These are phyloP conservation scores for Citrus cavaleriei DNA, from an alignment of 345 rosid genomes.

Conservation along the genomic window DNA sequence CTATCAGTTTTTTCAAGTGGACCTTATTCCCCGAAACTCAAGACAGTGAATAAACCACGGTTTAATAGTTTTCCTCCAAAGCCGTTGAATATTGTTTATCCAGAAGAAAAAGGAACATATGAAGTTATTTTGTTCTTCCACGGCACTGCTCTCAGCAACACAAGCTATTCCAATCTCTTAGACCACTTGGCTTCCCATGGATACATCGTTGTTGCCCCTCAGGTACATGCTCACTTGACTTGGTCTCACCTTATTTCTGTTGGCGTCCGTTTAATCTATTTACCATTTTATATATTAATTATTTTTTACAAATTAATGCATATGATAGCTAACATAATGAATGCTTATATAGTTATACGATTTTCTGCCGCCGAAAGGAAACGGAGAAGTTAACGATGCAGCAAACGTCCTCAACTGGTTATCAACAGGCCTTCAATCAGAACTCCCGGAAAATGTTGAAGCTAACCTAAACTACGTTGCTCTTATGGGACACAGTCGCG, in stretches of 20 bases:
- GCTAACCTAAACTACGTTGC: slow-evolving; percentile 13
- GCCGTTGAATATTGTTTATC: slow-evolving; percentile 27
- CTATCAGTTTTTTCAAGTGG: too few species aligned
- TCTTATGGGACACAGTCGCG: slow-evolving; percentile 41
- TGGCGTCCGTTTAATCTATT: too few species aligned
- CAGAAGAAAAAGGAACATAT: slow-evolving; percentile 24
- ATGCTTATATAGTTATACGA: slow-evolving; percentile 1
- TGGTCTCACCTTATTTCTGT: too few species aligned
- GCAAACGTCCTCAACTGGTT: slow-evolving; percentile 33
- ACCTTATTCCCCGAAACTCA: too few species aligned
- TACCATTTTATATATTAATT: too few species aligned
- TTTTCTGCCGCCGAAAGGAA: slow-evolving; percentile 11
- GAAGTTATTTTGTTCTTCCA: slow-evolving; percentile 35
- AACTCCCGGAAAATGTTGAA: slow-evolving; percentile 15
- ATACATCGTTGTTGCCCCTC: slow-evolving; percentile 46
- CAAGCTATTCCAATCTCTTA: slow-evolving; percentile 31
- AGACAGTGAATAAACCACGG: too few species aligned
- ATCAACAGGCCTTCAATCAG: slow-evolving; percentile 6
- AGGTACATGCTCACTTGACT: slow-evolving; percentile 13
- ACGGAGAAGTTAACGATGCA: slow-evolving; percentile 23
- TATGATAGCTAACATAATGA: neutral
- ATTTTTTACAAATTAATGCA: too few species aligned
- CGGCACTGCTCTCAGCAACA: slow-evolving; percentile 24
- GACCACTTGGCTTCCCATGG: slow-evolving; percentile 38
- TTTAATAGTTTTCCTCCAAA: slow-evolving; percentile 20